Evolutionary conservation across 169 alveolate species (phyloP), one percentile per base, ranked within the genome.

Genomic region (Cystoisospora suis): DNA sequence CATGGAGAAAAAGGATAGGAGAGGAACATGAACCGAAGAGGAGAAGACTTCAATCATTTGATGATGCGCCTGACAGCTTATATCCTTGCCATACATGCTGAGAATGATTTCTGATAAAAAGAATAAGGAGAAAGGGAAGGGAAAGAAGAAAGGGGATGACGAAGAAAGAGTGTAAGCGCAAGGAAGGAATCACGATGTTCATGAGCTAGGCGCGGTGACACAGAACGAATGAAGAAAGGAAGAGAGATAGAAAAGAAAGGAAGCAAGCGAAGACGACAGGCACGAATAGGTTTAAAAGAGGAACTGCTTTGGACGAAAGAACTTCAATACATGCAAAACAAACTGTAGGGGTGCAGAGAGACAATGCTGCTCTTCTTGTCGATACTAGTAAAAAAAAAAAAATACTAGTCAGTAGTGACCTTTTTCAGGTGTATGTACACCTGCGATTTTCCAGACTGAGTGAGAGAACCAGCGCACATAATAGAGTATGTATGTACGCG

Each of bases 1-100:
- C 87, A n/a, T 77, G 87, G 69, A 77, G 65, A n/a, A 77, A 45
- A 29, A 77, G 46, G 59, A 77, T 23, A 42, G 53, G 65, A 20
- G 87, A 45, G 3, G 46, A 29, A 20, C 3, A 77, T 65, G 79
- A 53, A 15, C 15, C 29, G 42, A 42, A 27, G 44, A 75, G 44
- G 2, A 20, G 23, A 17, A 38, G 44, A 34, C n/a, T 15, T n/a
- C 27, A 34, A 17, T 3, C 7, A 32, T 40, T 38, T 6, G 56
- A 0, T 6, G 17, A 34, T 12, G 83, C 4, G 29, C 47, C 58
- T 15, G 44, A 75, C 36, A 75, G 83, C 47, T 36, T 32, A 20
- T 40, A 42, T 32, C 58, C 36, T 15, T 40, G 83, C 47, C 58
- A 75, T n/a, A 75, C 23, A 38, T 12, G 56, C 27, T 40, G 83